Percentiles rank a stretch among this genome's conserved stretches.
These are phyloP conservation scores for Clavispora phyllophila DNA, from an alignment of 805 yeast species.

Conservation along the genomic window DNA sequence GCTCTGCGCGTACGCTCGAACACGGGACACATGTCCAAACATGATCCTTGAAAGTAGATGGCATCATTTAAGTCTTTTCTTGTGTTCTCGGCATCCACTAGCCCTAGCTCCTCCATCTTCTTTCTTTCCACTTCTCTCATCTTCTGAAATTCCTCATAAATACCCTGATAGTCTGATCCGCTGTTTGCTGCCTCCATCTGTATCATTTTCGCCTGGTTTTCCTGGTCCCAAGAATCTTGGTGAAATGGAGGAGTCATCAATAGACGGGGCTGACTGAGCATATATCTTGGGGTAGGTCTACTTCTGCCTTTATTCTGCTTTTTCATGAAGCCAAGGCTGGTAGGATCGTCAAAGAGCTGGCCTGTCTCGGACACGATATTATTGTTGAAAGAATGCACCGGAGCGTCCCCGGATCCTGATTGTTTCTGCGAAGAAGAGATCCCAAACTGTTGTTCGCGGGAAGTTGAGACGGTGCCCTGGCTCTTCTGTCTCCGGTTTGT, in stretches of 20 bases:
- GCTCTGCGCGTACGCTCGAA: slow-evolving; percentile 87
- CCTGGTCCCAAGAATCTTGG: slow-evolving; percentile 61
- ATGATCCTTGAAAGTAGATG: slow-evolving; percentile 79
- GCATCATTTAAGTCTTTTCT: slow-evolving; percentile 86
- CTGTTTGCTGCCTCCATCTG: slow-evolving; percentile 41
- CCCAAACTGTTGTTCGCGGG: not conserved
- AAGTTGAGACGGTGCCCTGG: not conserved
- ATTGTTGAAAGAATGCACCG: not conserved
- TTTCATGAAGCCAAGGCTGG: slow-evolving; percentile 24
- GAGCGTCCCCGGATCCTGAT: not conserved
- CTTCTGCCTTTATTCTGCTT: not conserved
- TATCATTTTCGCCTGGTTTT: slow-evolving; percentile 63
- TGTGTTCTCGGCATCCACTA: slow-evolving; percentile 83
- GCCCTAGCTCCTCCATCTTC: slow-evolving; percentile 72
- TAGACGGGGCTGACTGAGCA: slow-evolving; percentile 31
- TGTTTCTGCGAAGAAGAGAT: not conserved
- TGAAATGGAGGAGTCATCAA: slow-evolving; percentile 28
- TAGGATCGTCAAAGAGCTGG: slow-evolving; percentile 25
- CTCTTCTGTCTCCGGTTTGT: not conserved
- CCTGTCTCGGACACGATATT: slow-evolving; percentile 21
- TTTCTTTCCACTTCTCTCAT: slow-evolving; percentile 72
- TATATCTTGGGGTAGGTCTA: slow-evolving; percentile 33
- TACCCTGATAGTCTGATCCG: slow-evolving; percentile 58
- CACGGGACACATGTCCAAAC: slow-evolving; percentile 91
- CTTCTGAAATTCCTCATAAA: slow-evolving; percentile 70